These are phyloP conservation scores for Phytophthora foliorum DNA, from an alignment of 352 stramenopile species.

Conservation along the genomic window DNA sequence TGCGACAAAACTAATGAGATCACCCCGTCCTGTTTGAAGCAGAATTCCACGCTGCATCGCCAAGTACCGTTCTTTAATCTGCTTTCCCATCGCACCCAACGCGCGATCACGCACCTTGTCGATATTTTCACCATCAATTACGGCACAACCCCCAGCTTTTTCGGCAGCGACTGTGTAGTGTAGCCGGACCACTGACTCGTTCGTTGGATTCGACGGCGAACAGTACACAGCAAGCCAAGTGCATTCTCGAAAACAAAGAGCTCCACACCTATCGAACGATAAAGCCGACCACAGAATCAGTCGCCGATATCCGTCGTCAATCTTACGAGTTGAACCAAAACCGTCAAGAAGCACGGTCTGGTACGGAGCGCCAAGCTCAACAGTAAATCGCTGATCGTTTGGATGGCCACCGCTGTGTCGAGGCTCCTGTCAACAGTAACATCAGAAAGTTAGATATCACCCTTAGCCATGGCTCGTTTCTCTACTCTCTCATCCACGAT, in stretches of 20 bases:
- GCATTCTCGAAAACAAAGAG: slow-evolving; percentile 24
- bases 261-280: slow-evolving; percentile 27
- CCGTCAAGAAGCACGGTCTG: slow-evolving; percentile 28
- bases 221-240: slow-evolving; percentile 18
- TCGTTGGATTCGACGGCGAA: slow-evolving; percentile 4
- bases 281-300: slow-evolving; percentile 21
- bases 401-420: not conserved
- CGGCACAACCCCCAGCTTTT: slow-evolving; percentile 18
- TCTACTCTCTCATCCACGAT: not conserved
- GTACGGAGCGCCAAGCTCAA: slow-evolving; percentile 21
- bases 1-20: slow-evolving; percentile 17
- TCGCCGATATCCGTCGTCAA: not conserved
- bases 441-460: not conserved
- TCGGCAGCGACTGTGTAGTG: slow-evolving; percentile 23
- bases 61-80: slow-evolving; percentile 24
- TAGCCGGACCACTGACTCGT: slow-evolving; percentile 17
- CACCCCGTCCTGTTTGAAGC: slow-evolving; percentile 10
- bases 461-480: not conserved
- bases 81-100: slow-evolving; percentile 9
- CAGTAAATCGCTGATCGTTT: slow-evolving; percentile 21
- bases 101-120: slow-evolving; percentile 17
- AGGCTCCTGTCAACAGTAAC: not conserved
- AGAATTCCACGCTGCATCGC: slow-evolving; percentile 22
- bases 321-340: slow-evolving; percentile 11
- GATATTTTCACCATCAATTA: slow-evolving; percentile 24